Evolutionary conservation across 306 rosid genomes (phyloP), one percentile per base, ranked within the genome.

Genomic region (Vigna mungo): DNA sequence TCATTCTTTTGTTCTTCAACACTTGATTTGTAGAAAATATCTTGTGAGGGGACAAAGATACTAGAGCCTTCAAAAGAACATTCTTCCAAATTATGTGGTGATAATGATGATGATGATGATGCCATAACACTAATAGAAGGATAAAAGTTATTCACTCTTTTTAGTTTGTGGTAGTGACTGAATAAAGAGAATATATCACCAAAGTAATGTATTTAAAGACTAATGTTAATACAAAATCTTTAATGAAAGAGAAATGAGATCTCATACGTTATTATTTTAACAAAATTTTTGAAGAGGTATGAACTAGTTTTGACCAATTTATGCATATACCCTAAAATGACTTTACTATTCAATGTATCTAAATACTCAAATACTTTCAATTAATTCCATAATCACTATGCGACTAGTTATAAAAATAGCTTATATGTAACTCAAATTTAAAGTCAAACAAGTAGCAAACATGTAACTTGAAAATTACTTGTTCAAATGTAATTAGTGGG

Each of bases 11-110:
- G 9, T 58, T 70, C 12, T n/a, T 63, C 69, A 37, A 15, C 21
- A 2, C 39, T 62, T 9, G 13, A 4, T 18, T 17, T 15, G 7
- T 54, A 13, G 0, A 20, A 14, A 56, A 63, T 65, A 18, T 55
- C 53, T 21, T 77, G 81, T 0, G 84, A 79, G 2, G 84, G 55
- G 1, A 74, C 83, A 1, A 89, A 83, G 79, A 83, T 76, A 75
- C 78, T 76, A 1, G 88, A 87, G 66, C 87, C 75, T 68, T 87
- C 84, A 9, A 85, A 83, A 9, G 81, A 77, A 64, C 77, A 75
- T 6, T 9, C 17, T 2, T 46, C 34, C 34, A 30, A 30, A 30
- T 30, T 4, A 0, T 30, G 34, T 30, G 5, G 1, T 30, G 34
- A 30, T 30, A 30, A 4, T 30, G 34, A 30, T 2, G 13, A 70